These are phyloP conservation scores for Colletotrichum sp. DNA, from an alignment of 2,329 filamentous ascomycete species.

Conservation along the genomic window DNA sequence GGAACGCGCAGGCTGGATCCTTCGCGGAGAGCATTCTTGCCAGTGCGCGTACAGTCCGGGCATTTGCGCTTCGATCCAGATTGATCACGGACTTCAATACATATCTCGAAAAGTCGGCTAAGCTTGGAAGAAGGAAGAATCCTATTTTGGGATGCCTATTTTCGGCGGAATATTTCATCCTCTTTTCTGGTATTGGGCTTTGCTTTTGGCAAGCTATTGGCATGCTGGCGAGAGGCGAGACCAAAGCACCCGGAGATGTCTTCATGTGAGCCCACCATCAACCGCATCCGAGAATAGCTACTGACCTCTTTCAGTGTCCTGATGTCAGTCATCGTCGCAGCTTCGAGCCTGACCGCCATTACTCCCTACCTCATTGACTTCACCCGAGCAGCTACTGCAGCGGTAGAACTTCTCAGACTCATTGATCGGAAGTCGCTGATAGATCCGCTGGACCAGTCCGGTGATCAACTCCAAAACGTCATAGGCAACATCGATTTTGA, in stretches of 20 bases:
- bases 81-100: slow-evolving; percentile 43
- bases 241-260: slow-evolving; percentile 39
- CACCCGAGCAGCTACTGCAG: slow-evolving; percentile 39
- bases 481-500: slow-evolving; percentile 40
- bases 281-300: not conserved
- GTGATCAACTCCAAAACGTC: slow-evolving; percentile 31
- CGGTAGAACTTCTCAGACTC: slow-evolving; percentile 38
- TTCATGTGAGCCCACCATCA: slow-evolving; percentile 36
- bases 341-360: slow-evolving; percentile 38
- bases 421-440: slow-evolving; percentile 42
- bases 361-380: slow-evolving; percentile 43
- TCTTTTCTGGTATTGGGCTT: slow-evolving; percentile 46
- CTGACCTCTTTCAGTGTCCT: slow-evolving; percentile 31
- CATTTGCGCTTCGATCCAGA: slow-evolving; percentile 44
- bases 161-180: slow-evolving; percentile 42
- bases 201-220: slow-evolving; percentile 50
- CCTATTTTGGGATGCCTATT: slow-evolving; percentile 42
- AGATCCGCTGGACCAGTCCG: slow-evolving; percentile 36
- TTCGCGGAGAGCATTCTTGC: slow-evolving; percentile 41
- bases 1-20: slow-evolving; percentile 35
- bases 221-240: slow-evolving; percentile 41
- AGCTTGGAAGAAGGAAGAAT: slow-evolving; percentile 42
- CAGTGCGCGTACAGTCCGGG: slow-evolving; percentile 45
- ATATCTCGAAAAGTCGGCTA: slow-evolving; percentile 39
- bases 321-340: slow-evolving; percentile 42